A percentile compares a stretch with the other conserved stretches of the same genome.
Conservation (phyloP, 2,329 filamentous ascomycete genomes). For the Paracamarosporium sp. region DNA sequence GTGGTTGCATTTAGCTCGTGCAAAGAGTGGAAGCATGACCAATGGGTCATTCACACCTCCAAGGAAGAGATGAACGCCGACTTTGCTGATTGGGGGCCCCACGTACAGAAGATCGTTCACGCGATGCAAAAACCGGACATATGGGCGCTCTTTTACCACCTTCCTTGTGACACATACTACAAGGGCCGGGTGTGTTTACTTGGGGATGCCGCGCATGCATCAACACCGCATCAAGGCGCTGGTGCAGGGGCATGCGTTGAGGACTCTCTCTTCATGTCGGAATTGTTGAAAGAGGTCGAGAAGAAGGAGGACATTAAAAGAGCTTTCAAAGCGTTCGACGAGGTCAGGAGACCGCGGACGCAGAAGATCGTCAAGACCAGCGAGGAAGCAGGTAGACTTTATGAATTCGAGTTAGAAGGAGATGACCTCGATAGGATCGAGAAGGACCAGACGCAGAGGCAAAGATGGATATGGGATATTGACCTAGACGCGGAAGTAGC, state of each 20-base stretch:
- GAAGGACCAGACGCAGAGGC: constrained; percentile 36
- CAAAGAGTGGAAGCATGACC: constrained; percentile 38
- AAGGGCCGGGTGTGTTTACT: constrained; percentile 56
- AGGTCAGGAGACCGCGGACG: constrained; percentile 34
- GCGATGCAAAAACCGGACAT: constrained; percentile 60
- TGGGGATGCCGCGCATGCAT: constrained; percentile 65
- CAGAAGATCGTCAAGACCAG: constrained; percentile 39
- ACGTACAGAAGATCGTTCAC: constrained; percentile 37
- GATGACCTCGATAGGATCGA: constrained; percentile 49
- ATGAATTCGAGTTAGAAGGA: constrained; percentile 47
- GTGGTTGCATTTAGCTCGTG: constrained; percentile 45
- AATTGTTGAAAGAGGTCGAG: constrained; percentile 35
- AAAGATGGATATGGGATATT: constrained; percentile 51
- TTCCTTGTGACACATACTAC: constrained; percentile 55
- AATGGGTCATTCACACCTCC: constrained; percentile 42
- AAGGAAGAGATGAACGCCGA: constrained; percentile 42
- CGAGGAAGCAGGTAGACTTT: constrained; percentile 43
- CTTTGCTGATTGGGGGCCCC: constrained; percentile 36
- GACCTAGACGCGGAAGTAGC: constrained; percentile 45
- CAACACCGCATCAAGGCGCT: constrained; percentile 62
- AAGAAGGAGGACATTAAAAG: constrained; percentile 39
- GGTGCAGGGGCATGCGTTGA: constrained; percentile 65
- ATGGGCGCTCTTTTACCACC: constrained; percentile 65
- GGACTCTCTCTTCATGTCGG: constrained; percentile 52
- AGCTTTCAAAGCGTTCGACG: constrained; percentile 37